Evolutionary conservation across 257 asterid species (phyloP).

Genomic region (Leptodermis oblonga): DNA sequence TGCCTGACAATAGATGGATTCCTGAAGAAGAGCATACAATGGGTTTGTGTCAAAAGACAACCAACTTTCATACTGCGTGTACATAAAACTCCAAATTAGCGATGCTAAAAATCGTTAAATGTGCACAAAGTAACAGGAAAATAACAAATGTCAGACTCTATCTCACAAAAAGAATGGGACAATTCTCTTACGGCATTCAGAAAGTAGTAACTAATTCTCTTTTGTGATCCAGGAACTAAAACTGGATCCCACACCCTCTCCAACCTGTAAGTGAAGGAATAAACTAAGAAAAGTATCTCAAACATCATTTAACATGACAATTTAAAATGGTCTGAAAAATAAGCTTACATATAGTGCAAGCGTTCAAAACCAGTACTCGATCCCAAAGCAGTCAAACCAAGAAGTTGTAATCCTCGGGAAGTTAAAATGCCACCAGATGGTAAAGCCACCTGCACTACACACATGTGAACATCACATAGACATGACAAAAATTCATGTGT

Average conservation of each 20-base stretch:
- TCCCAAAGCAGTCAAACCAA: constrained; percentile 83
- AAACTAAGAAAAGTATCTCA: constrained; percentile 10
- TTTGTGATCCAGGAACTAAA: constrained; percentile 68
- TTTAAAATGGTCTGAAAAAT: neutral
- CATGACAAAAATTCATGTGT: constrained; percentile 1
- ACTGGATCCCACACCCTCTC: constrained; percentile 95
- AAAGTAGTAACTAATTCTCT: constrained; percentile 73
- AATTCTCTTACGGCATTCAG: constrained; percentile 69
- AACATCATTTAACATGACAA: neutral
- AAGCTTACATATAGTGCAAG: constrained; percentile 75
- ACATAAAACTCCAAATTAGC: constrained; percentile 21
- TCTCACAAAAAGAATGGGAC: neutral
- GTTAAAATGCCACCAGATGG: constrained; percentile 95
- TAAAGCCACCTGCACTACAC: constrained; percentile 51
- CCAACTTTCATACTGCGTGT: constrained; percentile 83
- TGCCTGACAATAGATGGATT: constrained; percentile 94
- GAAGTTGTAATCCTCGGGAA: constrained; percentile 81
- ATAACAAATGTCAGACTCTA: neutral
- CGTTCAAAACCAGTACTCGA: constrained; percentile 90
- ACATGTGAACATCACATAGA: constrained; percentile 14
- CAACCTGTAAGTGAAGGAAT: constrained; percentile 41
- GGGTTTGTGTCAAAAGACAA: constrained; percentile 76
- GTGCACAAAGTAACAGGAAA: neutral
- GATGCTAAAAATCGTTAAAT: neutral
- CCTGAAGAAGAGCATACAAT: constrained; percentile 82